Conservation (phyloP, 164 flowering plant species). For the Nelumbo lutea region DNA sequence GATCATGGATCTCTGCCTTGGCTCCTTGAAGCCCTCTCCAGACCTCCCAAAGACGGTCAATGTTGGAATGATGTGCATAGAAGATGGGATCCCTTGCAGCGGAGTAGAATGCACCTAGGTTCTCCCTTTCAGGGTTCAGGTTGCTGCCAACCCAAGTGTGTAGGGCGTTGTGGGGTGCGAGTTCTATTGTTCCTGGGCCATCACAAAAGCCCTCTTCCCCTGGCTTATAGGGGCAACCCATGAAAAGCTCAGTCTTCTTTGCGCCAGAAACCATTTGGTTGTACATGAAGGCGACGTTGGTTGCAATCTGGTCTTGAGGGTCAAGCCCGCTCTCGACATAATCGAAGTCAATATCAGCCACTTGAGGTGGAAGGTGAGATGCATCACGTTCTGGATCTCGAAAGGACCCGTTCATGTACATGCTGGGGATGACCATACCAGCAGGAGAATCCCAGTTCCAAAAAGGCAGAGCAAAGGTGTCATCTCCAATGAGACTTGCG, state of each 20-base stretch:
- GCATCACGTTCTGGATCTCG: no score
- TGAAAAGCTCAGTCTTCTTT: slow-evolving; percentile 7
- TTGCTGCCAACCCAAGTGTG: slow-evolving; percentile 9
- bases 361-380: no score
- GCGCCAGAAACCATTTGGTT: slow-evolving; percentile 8
- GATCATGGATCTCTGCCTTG: background rate
- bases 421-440: background rate
- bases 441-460: slow-evolving; percentile 6
- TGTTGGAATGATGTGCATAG: slow-evolving; percentile 16
- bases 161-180: slow-evolving; percentile 3
- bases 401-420: background rate
- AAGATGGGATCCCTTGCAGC: slow-evolving; percentile 17
- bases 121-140: background rate
- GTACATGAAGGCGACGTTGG: background rate
- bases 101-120: background rate
- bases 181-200: slow-evolving; percentile 9
- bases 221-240: slow-evolving; percentile 5
- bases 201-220: background rate
- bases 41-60: slow-evolving; percentile 15
- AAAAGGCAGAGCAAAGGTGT: slow-evolving; percentile 3
- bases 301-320: no score
- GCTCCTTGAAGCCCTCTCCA: slow-evolving; percentile 9
- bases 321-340: no score
- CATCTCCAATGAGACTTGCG: slow-evolving; percentile 4
- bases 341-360: no score